Conservation (phyloP, 1,284 basidiomycete genomes). For the Ustilago curta region DNA sequence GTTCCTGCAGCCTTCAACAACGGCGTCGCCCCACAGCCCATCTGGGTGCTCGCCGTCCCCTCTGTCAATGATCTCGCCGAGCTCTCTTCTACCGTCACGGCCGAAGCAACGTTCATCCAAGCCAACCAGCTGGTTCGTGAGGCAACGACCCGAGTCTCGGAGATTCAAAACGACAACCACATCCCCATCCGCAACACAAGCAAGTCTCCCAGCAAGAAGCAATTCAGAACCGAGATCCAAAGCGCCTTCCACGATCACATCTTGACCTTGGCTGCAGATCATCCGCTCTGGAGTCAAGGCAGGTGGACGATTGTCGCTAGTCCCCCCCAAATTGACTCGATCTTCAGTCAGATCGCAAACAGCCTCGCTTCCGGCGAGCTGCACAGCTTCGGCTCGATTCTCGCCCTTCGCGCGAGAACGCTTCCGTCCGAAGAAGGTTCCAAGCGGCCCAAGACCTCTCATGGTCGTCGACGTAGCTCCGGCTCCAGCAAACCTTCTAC, state of each 20-base stretch:
- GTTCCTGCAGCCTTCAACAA: slow-evolving; percentile 20
- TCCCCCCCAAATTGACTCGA: slow-evolving; percentile 15
- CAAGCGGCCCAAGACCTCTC: slow-evolving; percentile 23
- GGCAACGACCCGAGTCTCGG: slow-evolving; percentile 1
- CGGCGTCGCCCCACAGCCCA: slow-evolving; percentile 1
- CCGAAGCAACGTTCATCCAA: slow-evolving; percentile 7
- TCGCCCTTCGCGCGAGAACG: slow-evolving; percentile 29
- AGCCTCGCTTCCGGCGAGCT: slow-evolving; percentile 26
- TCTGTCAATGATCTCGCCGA: slow-evolving; percentile 26
- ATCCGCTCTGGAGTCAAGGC: slow-evolving; percentile 35
- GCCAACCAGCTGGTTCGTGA: slow-evolving; percentile 12
- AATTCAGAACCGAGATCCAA: slow-evolving; percentile 30
- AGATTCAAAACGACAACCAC: slow-evolving; percentile 21
- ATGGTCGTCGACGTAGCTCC: slow-evolving; percentile 10
- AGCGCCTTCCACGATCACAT: slow-evolving; percentile 30
- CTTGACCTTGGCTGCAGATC: slow-evolving; percentile 17
- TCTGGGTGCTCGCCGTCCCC: slow-evolving; percentile 15
- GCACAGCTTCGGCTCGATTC: slow-evolving; percentile 10
- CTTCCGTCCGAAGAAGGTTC: slow-evolving; percentile 11
- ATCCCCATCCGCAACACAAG: slow-evolving; percentile 17
- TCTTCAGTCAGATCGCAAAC: slow-evolving; percentile 16
- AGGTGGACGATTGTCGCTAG: slow-evolving; percentile 32
- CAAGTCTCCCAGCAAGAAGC: slow-evolving; percentile 19
- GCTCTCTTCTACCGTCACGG: not conserved
- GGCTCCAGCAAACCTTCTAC: slow-evolving; percentile 6